Conservation (phyloP, 805 yeast genomes). For the Isabelozyma rhagii region DNA sequence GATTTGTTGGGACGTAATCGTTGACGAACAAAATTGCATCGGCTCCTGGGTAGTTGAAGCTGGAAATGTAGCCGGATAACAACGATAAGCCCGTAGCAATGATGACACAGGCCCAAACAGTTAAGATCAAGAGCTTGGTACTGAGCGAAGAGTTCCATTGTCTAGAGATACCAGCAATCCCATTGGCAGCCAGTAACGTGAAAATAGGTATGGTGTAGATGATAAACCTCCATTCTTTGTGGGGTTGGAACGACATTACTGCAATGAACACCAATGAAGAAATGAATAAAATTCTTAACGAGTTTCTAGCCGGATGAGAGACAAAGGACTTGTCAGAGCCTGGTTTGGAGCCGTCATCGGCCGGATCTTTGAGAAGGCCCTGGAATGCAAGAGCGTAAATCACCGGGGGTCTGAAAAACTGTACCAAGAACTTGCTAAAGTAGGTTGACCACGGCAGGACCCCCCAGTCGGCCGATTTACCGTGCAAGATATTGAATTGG, state of each 20-base stretch:
- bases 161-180: constrained; percentile 36
- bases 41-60: constrained; percentile 89
- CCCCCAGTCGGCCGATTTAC: constrained; percentile 81
- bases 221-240: constrained; percentile 93
- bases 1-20: constrained; percentile 22
- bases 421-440: constrained; percentile 47
- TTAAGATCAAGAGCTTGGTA: constrained; percentile 24
- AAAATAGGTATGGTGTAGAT: constrained; percentile 71
- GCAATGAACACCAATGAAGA: constrained; percentile 56
- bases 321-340: constrained; percentile 16
- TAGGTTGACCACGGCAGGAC: constrained; percentile 71
- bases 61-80: constrained; percentile 58
- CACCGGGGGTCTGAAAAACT: constrained; percentile 41
- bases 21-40: constrained; percentile 60
- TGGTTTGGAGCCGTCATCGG: constrained; percentile 27
- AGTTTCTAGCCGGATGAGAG: constrained; percentile 27
- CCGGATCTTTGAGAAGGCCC: constrained; percentile 43
- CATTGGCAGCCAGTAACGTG: constrained; percentile 61
- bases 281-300: constrained; percentile 44
- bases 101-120: constrained; percentile 19
- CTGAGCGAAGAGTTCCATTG: constrained; percentile 14
- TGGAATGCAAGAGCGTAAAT: constrained; percentile 37
- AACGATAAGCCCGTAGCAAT: constrained; percentile 38
- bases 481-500: constrained; percentile 70
- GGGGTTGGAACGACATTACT: constrained; percentile 77